These are phyloP conservation scores for Colletotrichum tofieldiae DNA, from an alignment of 2,329 filamentous ascomycete species.

Conservation along the genomic window DNA sequence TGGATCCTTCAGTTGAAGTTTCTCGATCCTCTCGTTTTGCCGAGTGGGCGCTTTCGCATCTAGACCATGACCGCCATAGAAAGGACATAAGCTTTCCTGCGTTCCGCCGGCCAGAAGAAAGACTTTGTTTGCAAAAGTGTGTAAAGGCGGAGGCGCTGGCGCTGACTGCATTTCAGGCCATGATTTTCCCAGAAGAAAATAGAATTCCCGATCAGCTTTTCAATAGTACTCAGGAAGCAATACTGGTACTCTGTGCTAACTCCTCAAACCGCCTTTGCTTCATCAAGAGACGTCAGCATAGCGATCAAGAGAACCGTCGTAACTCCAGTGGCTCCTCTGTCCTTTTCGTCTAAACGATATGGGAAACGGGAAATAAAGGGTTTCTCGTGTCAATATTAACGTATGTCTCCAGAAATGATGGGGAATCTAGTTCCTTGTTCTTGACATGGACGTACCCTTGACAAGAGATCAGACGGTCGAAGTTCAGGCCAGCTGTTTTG, in stretches of 20 bases:
- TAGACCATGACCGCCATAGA: not conserved
- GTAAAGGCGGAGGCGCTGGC: not conserved
- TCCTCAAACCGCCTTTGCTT: not conserved
- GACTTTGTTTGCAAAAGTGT: not conserved
- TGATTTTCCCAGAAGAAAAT: no score
- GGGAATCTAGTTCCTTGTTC: no score
- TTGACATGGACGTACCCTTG: not conserved
- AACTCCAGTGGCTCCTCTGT: not conserved
- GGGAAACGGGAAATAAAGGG: slow-evolving; percentile 11
- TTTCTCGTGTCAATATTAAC: slow-evolving; percentile 1
- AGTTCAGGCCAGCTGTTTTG: slow-evolving; percentile 9
- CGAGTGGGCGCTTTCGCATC: not conserved
- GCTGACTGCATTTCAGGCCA: not conserved
- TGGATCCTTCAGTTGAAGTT: not conserved
- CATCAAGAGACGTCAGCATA: not conserved
- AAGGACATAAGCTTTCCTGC: not conserved
- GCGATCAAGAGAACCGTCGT: no score
- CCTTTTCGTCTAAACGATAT: not conserved
- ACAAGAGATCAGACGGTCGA: slow-evolving; percentile 12
- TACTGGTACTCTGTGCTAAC: not conserved
- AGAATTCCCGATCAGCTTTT: not conserved
- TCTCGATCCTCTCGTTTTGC: no score
- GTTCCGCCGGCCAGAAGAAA: not conserved
- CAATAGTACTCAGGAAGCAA: not conserved
- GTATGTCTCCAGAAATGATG: not conserved